Conservation (phyloP, 441 rosid species). For the Euphorbia celastroides region DNA sequence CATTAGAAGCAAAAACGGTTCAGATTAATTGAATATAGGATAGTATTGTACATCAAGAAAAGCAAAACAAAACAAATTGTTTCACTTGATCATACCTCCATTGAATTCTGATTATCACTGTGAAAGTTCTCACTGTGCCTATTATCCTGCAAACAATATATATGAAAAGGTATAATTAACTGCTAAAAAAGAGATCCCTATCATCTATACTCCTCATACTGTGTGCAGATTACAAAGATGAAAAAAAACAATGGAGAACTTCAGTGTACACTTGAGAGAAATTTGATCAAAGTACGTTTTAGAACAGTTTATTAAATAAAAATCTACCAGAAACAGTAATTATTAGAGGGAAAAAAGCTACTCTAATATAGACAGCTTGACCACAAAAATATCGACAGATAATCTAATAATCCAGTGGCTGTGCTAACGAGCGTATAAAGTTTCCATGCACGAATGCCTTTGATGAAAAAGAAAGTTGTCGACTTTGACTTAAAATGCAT, state of each 20-base stretch:
- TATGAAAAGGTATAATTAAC: neutral
- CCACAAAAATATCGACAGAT: neutral
- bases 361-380: neutral
- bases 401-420: neutral
- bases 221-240: neutral
- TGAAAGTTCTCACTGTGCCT: conserved; percentile 46
- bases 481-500: neutral
- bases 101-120: conserved; percentile 40
- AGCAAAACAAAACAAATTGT: conserved; percentile 1
- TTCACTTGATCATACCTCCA: conserved; percentile 41
- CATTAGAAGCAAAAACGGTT: conserved; percentile 10
- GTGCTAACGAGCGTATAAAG: neutral
- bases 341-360: conserved; percentile 3
- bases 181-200: neutral
- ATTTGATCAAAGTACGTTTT: neutral
- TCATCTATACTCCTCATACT: neutral
- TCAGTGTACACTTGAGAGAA: neutral
- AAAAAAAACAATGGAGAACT: neutral
- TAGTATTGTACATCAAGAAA: neutral
- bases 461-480: neutral
- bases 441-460: neutral
- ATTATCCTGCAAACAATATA: conserved; percentile 44
- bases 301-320: neutral
- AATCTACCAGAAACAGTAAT: neutral
- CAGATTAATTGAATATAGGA: conserved; percentile 9